Conservation (phyloP, 2,329 filamentous ascomycete species). For the Shiraia sp. region DNA sequence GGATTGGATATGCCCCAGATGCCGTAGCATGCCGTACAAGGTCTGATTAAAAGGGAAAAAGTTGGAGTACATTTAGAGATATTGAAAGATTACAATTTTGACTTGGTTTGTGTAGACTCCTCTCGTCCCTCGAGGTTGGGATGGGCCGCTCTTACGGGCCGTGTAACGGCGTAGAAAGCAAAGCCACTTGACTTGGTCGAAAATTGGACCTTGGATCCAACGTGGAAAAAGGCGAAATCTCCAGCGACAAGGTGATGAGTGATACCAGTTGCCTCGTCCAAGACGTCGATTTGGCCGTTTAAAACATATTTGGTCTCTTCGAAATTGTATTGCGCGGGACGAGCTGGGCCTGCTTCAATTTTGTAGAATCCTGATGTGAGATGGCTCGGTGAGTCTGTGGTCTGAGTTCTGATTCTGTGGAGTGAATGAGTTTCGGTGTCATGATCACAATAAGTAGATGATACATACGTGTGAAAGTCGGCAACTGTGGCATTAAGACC, state of each 20-base stretch:
- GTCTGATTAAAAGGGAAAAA: no score
- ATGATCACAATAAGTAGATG: background rate
- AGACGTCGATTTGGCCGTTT: constrained; percentile 21
- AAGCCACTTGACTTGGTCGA: constrained; percentile 18
- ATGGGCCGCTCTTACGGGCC: constrained; percentile 14
- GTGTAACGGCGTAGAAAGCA: constrained; percentile 25
- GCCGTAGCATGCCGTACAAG: no score
- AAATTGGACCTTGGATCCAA: constrained; percentile 22
- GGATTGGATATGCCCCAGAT: no score
- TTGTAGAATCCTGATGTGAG: constrained; percentile 28
- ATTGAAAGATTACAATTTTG: constrained; percentile 14
- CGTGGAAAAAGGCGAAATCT: constrained; percentile 27
- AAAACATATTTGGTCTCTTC: constrained; percentile 25
- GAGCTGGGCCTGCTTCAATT: constrained; percentile 18
- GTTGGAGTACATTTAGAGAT: no score
- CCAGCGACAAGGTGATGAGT: constrained; percentile 21
- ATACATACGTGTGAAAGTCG: constrained; percentile 20
- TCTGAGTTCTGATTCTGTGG: constrained; percentile 18
- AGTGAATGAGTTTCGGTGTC: background rate
- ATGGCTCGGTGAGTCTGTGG: constrained; percentile 12
- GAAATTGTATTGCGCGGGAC: constrained; percentile 18
- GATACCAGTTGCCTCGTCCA: constrained; percentile 21
- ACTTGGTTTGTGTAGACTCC: constrained; percentile 6
- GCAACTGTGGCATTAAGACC: constrained; percentile 23
- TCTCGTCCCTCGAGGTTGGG: constrained; percentile 14